Evolutionary conservation across 75 land plant species (phyloP).

Genomic region (Picea sitchensis): DNA sequence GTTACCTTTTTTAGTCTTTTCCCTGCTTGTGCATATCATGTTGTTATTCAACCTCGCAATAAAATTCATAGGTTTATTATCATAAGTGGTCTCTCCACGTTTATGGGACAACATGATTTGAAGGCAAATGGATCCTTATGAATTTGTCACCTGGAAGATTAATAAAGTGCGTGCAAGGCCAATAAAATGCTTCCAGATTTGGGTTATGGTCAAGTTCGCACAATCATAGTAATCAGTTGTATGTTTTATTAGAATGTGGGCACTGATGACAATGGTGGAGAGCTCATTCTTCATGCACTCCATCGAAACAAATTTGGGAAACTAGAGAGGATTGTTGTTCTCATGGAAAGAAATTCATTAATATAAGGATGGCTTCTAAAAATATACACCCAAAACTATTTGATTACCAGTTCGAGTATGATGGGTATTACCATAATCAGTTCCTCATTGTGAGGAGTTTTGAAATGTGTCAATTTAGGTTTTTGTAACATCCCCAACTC

Average conservation of each 20-base stretch:
- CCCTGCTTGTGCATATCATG: too few relatives aligned
- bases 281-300: conserved; percentile 51
- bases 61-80: too few relatives aligned
- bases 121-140: conserved; percentile 63
- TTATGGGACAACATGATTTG: conserved; percentile 49
- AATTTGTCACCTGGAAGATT: neutral
- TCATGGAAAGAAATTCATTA: conserved; percentile 36
- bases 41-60: too few relatives aligned
- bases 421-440: too few relatives aligned
- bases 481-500: too few relatives aligned
- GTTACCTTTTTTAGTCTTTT: too few relatives aligned
- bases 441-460: too few relatives aligned
- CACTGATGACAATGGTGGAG: conserved; percentile 49
- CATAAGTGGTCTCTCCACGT: conserved; percentile 46
- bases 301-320: conserved; percentile 20
- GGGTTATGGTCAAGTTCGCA: conserved; percentile 91
- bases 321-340: conserved; percentile 33
- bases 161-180: conserved; percentile 26
- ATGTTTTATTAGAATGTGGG: conserved; percentile 51
- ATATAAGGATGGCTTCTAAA: too few relatives aligned
- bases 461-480: too few relatives aligned
- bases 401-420: too few relatives aligned
- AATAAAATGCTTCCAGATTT: conserved; percentile 76
- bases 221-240: conserved; percentile 77
- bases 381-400: too few relatives aligned